A percentile compares a stretch with the other conserved stretches of the same genome.
These are phyloP conservation scores for Penicillium sp. DNA, from an alignment of 2,329 filamentous ascomycete species.

Conservation along the genomic window DNA sequence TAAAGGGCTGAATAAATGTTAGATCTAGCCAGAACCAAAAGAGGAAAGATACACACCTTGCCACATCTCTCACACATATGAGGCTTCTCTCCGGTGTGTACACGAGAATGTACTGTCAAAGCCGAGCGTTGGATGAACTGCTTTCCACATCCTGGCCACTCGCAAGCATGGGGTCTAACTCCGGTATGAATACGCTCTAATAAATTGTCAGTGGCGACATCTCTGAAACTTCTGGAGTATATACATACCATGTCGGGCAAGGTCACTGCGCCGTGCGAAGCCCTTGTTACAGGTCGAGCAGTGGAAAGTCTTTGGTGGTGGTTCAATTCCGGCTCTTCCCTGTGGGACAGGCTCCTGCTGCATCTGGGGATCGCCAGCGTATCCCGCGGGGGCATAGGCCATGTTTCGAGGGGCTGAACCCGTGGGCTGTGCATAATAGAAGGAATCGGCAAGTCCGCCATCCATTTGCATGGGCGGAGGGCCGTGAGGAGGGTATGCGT, in stretches of 20 bases:
- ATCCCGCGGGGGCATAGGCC: conserved; percentile 52
- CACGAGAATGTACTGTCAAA: conserved; percentile 89
- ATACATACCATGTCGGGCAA: conserved; percentile 83
- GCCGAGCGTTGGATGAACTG: conserved; percentile 97
- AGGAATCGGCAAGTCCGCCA: conserved; percentile 24
- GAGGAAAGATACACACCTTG: conserved; percentile 64
- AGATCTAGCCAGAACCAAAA: neutral
- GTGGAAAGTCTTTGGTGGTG: conserved; percentile 72
- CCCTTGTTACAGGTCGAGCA: conserved; percentile 88
- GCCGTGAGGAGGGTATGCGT: conserved; percentile 59
- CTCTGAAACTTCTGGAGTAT: neutral
- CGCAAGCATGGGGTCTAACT: conserved; percentile 86
- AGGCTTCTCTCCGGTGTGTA: conserved; percentile 97
- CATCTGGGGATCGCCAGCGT: conserved; percentile 48
- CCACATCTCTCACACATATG: conserved; percentile 96
- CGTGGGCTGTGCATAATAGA: conserved; percentile 26
- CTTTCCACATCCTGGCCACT: conserved; percentile 84
- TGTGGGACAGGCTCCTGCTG: conserved; percentile 45
- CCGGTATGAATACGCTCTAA: conserved; percentile 94
- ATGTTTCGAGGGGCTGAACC: conserved; percentile 57
- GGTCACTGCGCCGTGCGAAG: conserved; percentile 89
- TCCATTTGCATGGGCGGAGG: conserved; percentile 53
- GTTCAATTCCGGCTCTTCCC: conserved; percentile 47
- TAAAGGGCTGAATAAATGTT: conserved; percentile 69
- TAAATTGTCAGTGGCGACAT: conserved; percentile 5